Evolutionary conservation across 805 yeast genomes (phyloP), one percentile per base, ranked within the genome.

Genomic region (Wickerhamomyces canadensis): DNA sequence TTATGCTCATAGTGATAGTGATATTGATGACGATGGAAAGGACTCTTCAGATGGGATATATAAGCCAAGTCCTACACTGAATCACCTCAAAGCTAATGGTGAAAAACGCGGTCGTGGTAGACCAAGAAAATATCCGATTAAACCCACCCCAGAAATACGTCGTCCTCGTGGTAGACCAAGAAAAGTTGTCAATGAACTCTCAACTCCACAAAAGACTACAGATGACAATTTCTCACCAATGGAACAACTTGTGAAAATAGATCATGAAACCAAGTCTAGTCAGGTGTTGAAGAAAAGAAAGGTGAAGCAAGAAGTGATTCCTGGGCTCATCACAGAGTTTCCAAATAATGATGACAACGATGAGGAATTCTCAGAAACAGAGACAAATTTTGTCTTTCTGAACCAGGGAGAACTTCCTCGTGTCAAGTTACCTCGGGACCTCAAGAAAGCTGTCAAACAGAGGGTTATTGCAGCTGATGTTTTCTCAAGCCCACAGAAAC

Each of bases 401-500:
- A 21, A 10, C 7, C 10, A 21, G 23, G 23, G 10, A 21, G 7
- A 7, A 21, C 7, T 7, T 21, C 7, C 23, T 10, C 7, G 10
- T 7, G 10, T 7, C 23, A 21, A 10, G 23, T 7, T 7, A 21
- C 10, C 7, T 21, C 23, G 23, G 7, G 27, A 24, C 19, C 31
- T 22, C 27, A 16, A 22, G 7, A 36, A 24, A 15, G 32, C 31
- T n/a, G 5, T 19, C 30, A 17, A 34, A 10, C 23, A 35, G 4
- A 40, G 33, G 33, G 38, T 21, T 19, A 36, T 31, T 13, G 23
- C 32, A 10, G n/a, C 49, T 34, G 54, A 49, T 11, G 49, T 55
- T 1, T 60, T 60, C 34, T 35, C 46, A 2, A 49, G 60, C 19
- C 62, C 64, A 0, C 52, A 55, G 26, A 55, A 48, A 35, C 52